phyloP scores from a whole-genome alignment of 164 flowering plant species.

The Protea cynaroides region DNA sequence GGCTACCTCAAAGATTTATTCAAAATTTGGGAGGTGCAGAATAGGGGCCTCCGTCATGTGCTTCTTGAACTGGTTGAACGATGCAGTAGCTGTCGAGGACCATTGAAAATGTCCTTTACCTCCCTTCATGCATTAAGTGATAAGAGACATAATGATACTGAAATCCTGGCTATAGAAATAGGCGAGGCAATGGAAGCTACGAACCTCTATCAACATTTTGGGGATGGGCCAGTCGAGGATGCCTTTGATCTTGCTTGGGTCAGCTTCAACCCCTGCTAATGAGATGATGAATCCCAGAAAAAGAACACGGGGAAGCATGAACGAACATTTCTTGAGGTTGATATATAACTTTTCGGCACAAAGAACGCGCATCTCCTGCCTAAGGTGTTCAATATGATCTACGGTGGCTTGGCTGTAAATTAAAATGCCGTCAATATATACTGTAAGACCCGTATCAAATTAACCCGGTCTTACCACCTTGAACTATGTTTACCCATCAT shows the following conservation, averaged over 20 bases:
- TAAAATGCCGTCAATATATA: background rate
- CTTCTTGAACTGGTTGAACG: no score
- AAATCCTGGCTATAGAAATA: slow-evolving; percentile 7
- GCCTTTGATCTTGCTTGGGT: slow-evolving; percentile 1
- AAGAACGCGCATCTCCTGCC: background rate
- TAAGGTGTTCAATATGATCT: background rate
- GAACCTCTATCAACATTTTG: background rate
- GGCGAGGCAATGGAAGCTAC: slow-evolving; percentile 10
- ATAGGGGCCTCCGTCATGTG: no score
- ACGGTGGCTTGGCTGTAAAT: background rate
- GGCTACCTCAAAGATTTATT: slow-evolving; percentile 5
- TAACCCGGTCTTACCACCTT: no score
- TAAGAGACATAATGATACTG: background rate
- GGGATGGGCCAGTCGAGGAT: slow-evolving; percentile 7
- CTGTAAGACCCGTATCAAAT: no score
- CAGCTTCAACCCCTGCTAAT: slow-evolving; percentile 4
- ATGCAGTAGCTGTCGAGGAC: background rate
- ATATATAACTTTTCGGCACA: background rate
- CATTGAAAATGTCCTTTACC: background rate
- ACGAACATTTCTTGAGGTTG: background rate
- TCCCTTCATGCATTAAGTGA: slow-evolving; percentile 6
- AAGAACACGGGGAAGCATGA: background rate
- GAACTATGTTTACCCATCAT: no score
- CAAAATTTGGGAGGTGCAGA: background rate
- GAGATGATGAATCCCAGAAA: slow-evolving; percentile 3